Evolutionary conservation across 163 green algal genomes (phyloP).

Genomic region (Chlamydomonas reinhardtii): DNA sequence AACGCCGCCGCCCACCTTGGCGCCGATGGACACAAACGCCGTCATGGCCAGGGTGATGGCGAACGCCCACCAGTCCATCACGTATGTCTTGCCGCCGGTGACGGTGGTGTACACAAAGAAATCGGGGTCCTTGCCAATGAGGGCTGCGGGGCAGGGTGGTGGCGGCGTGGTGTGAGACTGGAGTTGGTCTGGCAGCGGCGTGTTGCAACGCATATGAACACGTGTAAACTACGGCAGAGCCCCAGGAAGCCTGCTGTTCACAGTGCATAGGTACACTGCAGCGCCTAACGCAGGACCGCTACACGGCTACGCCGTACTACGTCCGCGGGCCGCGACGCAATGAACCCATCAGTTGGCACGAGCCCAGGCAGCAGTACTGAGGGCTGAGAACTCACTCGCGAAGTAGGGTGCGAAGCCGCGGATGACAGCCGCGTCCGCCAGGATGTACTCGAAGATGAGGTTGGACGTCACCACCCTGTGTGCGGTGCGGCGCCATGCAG

Average conservation of each 20-base stretch:
- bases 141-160: not conserved
- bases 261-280: too few species aligned
- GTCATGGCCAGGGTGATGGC: not conserved
- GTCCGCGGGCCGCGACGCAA: too few species aligned
- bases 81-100: slow-evolving; percentile 1
- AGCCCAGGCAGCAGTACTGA: too few species aligned
- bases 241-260: too few species aligned
- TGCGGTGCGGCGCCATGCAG: not conserved
- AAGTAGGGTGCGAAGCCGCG: slow-evolving; percentile 80
- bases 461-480: slow-evolving; percentile 69
- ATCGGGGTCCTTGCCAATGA: not conserved
- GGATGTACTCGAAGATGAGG: slow-evolving; percentile 82
- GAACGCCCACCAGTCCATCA: slow-evolving; percentile 23
- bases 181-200: too few species aligned
- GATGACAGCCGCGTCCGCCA: slow-evolving; percentile 75
- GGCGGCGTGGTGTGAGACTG: too few species aligned
- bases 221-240: too few species aligned
- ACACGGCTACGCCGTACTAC: too few species aligned
- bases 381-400: slow-evolving; percentile 9
- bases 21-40: not conserved
- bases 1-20: not conserved
- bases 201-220: too few species aligned
- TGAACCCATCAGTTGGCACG: too few species aligned
- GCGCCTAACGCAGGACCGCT: too few species aligned
- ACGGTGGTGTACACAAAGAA: slow-evolving; percentile 33